Base-by-base conservation (phyloP, 345 rosid genomes). In the Eucalyptus pauciflora region DNA sequence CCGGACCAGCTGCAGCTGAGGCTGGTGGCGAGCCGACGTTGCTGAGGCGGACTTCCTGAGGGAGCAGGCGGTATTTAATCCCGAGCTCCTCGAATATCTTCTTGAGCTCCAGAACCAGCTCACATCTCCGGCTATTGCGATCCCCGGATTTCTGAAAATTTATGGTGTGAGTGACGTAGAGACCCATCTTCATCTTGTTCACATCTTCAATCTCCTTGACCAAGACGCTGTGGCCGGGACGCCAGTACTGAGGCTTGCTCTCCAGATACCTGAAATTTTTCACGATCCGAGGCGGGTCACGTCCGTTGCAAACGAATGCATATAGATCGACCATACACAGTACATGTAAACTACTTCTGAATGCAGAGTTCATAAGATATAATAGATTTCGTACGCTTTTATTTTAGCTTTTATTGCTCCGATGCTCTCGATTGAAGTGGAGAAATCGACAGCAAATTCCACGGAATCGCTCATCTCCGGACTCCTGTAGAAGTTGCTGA, bases 391-490 rank as follows among this genome's bases (percentile, higher is more conserved):
- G 62, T 91, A 94, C 96, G 86, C 90, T 86, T 88, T 92, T 37
- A 94, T 93, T 89, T 89, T 91, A 88, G 91, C 93, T 89, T 92
- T 95, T 85, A 95, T 91, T 45, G 88, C 89, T 20, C 92, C 94
- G 2, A 95, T 94, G 86, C 92, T 94, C 16, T 96, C 95, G 9
- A 94, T 90, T 48, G 97, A 93, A 10, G 97, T 95, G 4, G 94
- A 92, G 60, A 96, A 58, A 45, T 94, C 90, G 22, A 96, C 86
- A 3, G 93, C 89, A 92, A 96, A 96, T 85, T 94, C 98, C 43
- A 94, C 91, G n/a, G 94, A 92, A 88, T 96, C 97, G 46, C 96
- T 91, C 98, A 96, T 96, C 85, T 95, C 95, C 1, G 98, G 97
- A 89, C 98, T 95, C 85, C 98, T 94, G 88, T 94, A 94, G 91